Conservation (phyloP, 352 stramenopile genomes). For the Phytophthora agathidicida region DNA sequence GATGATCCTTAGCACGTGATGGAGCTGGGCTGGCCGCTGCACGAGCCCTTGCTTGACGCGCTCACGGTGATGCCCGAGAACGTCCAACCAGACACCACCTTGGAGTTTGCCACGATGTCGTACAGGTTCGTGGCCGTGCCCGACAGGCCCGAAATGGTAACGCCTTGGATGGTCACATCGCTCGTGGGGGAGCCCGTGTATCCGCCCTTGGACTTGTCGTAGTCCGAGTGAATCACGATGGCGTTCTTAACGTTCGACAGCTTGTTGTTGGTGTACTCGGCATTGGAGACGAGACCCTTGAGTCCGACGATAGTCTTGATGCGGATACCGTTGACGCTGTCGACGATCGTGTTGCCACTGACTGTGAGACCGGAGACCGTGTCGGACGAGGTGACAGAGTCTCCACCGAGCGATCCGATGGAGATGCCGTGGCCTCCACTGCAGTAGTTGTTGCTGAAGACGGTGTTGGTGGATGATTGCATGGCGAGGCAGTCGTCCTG, state of each 20-base stretch:
- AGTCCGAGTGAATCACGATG: constrained; percentile 6
- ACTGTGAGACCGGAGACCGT: constrained; percentile 16
- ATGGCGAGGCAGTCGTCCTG: background rate
- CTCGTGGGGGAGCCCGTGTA: too few species aligned
- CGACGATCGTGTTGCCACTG: background rate
- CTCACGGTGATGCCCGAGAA: background rate
- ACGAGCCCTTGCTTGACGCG: background rate
- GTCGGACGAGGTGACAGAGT: background rate
- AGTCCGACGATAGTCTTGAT: too few species aligned
- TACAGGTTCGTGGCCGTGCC: constrained; percentile 20
- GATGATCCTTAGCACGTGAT: background rate
- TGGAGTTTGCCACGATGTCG: constrained; percentile 21
- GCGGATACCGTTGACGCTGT: too few species aligned
- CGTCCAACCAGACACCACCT: constrained; percentile 16
- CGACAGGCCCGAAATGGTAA: constrained; percentile 3
- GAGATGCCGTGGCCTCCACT: constrained; percentile 16
- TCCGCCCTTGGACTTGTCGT: constrained; percentile 2
- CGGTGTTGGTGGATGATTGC: background rate
- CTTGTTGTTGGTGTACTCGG: too few species aligned
- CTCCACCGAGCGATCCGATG: constrained; percentile 32
- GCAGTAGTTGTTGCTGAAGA: constrained; percentile 5
- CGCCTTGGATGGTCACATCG: too few species aligned
- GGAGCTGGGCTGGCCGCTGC: background rate
- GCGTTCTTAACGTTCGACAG: too few species aligned
- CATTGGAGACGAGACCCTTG: too few species aligned